Evolutionary conservation across 768 basidiomycete species (phyloP).

Genomic region (Calocybe cyanea): DNA sequence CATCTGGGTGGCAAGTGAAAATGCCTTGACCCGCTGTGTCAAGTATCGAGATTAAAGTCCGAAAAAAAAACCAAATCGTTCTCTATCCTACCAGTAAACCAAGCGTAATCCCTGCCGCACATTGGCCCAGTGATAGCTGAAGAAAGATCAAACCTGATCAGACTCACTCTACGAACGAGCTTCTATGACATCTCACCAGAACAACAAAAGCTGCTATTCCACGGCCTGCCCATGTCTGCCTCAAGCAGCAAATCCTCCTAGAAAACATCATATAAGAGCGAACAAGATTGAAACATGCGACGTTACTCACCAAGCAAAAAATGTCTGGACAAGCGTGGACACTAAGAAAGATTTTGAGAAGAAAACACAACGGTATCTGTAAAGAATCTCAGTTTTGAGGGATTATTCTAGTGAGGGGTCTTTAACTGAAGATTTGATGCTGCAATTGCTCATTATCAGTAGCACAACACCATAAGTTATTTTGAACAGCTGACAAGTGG

Average conservation of each 20-base stretch:
- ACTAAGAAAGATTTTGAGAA: neutral
- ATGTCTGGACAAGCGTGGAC: slow-evolving; percentile 1
- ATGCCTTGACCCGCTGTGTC: neutral
- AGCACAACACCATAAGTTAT: too few species aligned
- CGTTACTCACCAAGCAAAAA: slow-evolving; percentile 4
- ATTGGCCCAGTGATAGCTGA: neutral
- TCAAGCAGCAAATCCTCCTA: slow-evolving; percentile 7
- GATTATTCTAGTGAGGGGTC: too few species aligned
- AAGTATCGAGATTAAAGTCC: neutral
- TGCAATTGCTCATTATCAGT: too few species aligned
- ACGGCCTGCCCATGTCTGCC: neutral
- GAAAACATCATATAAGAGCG: neutral
- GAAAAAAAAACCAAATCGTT: too few species aligned
- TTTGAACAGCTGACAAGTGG: too few species aligned
- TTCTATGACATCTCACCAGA: neutral
- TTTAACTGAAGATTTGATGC: too few species aligned
- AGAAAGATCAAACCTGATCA: neutral
- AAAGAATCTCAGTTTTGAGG: too few species aligned
- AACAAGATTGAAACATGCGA: neutral
- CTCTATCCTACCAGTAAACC: too few species aligned
- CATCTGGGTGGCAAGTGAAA: neutral
- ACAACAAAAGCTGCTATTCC: neutral
- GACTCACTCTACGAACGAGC: neutral
- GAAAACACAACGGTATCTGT: neutral
- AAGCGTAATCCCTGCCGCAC: too few species aligned